Percentiles rank a stretch among this genome's conserved stretches.
phyloP scores from a whole-genome alignment of 805 yeast genomes.

The Suhomyces kilbournensis region DNA sequence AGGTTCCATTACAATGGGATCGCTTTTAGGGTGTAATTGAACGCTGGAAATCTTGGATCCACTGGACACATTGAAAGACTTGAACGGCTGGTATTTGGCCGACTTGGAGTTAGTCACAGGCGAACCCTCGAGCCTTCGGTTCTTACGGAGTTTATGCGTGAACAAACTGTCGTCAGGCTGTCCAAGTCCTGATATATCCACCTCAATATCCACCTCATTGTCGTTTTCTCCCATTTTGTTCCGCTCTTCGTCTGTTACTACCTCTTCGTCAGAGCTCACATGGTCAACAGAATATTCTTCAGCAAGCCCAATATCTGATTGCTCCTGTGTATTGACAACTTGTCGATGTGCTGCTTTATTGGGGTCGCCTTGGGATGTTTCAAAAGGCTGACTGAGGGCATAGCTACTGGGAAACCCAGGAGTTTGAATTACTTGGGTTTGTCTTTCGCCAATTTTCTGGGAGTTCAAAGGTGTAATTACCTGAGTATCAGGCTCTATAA shows the following conservation, averaged over 20 bases:
- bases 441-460: background rate
- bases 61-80: constrained; percentile 1
- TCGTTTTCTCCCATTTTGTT: background rate
- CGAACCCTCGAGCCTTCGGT: constrained; percentile 4
- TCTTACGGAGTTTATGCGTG: constrained; percentile 16
- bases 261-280: constrained; percentile 6
- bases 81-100: background rate
- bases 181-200: constrained; percentile 11
- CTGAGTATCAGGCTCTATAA: background rate
- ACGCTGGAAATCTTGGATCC: background rate
- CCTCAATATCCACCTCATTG: constrained; percentile 13
- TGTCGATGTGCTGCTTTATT: constrained; percentile 24
- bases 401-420: background rate
- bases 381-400: background rate
- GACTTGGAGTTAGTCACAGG: background rate
- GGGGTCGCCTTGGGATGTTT: background rate
- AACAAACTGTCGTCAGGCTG: constrained; percentile 26
- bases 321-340: constrained; percentile 31
- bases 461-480: background rate
- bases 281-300: background rate
- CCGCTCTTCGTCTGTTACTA: constrained; percentile 10
- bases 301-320: background rate
- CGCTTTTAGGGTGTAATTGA: constrained; percentile 3
- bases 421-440: background rate
- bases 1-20: constrained; percentile 9